Evolutionary conservation across 169 alveolate genomes (phyloP).

Genomic region (Eimeria maxima): DNA sequence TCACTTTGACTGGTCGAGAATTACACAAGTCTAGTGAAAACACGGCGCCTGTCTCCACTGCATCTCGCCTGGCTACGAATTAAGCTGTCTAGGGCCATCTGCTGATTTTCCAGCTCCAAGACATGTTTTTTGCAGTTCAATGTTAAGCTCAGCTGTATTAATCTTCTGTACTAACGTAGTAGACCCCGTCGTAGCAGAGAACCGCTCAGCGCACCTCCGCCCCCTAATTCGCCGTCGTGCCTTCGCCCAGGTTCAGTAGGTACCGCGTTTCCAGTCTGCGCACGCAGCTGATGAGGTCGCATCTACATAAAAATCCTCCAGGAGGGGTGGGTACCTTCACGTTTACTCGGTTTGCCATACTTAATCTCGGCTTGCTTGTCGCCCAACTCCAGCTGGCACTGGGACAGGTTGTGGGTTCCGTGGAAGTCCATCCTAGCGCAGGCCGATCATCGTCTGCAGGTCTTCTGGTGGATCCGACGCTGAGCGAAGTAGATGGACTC

Average conservation of each 20-base stretch:
- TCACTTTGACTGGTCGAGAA: neutral
- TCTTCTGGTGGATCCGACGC: neutral
- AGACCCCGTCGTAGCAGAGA: neutral
- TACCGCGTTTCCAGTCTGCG: neutral
- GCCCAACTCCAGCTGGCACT: neutral
- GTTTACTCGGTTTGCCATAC: neutral
- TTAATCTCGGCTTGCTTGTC: neutral
- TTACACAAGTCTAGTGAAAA: neutral
- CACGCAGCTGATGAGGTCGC: slow-evolving; percentile 36
- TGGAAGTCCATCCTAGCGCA: neutral
- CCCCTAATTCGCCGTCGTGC: neutral
- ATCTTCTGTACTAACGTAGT: neutral
- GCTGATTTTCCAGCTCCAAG: neutral
- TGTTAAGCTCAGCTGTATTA: neutral
- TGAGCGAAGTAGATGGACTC: neutral
- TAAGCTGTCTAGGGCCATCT: neutral
- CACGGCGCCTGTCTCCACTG: neutral
- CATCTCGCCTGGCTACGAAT: neutral
- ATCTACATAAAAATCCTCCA: neutral
- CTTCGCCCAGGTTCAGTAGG: neutral
- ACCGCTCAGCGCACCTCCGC: neutral
- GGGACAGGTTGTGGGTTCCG: slow-evolving; percentile 6
- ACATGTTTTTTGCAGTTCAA: neutral
- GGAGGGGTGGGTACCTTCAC: slow-evolving; percentile 18
- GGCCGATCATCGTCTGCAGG: neutral